phyloP scores from a whole-genome alignment of 2,329 filamentous ascomycete genomes.

The Alternaria alternata region DNA sequence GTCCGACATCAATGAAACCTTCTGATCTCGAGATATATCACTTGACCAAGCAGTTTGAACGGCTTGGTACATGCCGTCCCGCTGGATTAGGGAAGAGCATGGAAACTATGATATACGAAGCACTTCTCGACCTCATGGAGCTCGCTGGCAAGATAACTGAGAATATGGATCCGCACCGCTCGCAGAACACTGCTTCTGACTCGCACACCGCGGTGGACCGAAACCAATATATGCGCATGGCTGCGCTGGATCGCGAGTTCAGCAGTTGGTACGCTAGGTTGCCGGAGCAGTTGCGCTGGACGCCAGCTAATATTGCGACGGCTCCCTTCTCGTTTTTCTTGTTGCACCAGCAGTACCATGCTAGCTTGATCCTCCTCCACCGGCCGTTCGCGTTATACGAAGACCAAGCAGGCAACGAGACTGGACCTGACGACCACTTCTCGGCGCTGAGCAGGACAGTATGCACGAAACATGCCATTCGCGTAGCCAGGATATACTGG shows the following conservation, averaged over 20 bases:
- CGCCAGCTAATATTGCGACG: constrained; percentile 45
- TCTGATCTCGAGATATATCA: constrained; percentile 61
- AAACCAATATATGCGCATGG: constrained; percentile 60
- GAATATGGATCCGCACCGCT: constrained; percentile 47
- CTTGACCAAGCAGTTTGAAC: constrained; percentile 57
- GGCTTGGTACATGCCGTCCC: constrained; percentile 51
- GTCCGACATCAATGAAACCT: constrained; percentile 63
- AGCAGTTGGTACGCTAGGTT: constrained; percentile 64
- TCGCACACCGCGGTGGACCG: constrained; percentile 50
- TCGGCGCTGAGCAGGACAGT: constrained; percentile 60
- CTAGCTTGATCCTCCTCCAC: constrained; percentile 62
- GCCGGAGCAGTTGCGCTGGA: constrained; percentile 55
- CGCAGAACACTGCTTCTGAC: constrained; percentile 36
- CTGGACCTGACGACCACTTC: constrained; percentile 53
- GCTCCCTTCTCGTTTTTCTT: constrained; percentile 59
- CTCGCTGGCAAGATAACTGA: constrained; percentile 63
- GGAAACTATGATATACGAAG: constrained; percentile 58
- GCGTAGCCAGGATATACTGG: constrained; percentile 63
- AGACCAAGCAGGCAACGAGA: constrained; percentile 47
- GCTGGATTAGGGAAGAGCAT: constrained; percentile 45
- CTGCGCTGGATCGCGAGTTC: constrained; percentile 62
- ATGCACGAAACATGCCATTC: constrained; percentile 64
- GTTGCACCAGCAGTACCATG: constrained; percentile 65
- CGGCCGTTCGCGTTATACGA: constrained; percentile 63
- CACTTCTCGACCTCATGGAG: constrained; percentile 65